Base-by-base conservation (phyloP, 139 green algal species). In the Nannochloris sp. region DNA sequence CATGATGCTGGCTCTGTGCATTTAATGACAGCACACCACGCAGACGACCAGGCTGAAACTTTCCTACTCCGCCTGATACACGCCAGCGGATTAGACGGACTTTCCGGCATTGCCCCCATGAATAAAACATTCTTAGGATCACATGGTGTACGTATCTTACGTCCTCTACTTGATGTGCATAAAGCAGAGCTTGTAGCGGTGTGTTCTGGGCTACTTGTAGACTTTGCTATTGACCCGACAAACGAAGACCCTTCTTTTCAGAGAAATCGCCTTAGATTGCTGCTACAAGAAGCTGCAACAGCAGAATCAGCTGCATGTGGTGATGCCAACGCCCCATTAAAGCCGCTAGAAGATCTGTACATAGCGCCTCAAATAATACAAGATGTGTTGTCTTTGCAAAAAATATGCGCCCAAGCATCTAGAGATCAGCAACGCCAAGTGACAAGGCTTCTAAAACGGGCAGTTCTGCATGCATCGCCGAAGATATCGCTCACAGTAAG, bases 31-130 rank as follows among this genome's bases (percentile, higher is more conserved):
- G 79, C 53, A 1, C 79, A 85, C 60, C 79, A 85, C 36, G 77
- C 66, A 60, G 75, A 74, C 32, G 76, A 85, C 57, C 78, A 86
- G 60, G 73, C 63, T 13, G 80, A 86, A 57, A 85, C 67, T 8
- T 68, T 86, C 8, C 47, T 85, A 35, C 71, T 86, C 55, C 74
- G 80, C 23, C 54, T 81, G 6, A 32, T 68, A 29, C 77, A 79
- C 24, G 79, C 61, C 31, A 81, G 65, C 45, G 80, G 80, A 27
- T 27, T 86, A 23, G 54, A 32, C 6, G 80, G 80, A n/a, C 68
- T 85, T 19, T 73, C 72, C 24, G 61, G 72, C 61, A 85, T 86
- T 60, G 36, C 13, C 6, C 23, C 15, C 23, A 9, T 56, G 15
- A 9, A 27, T 9, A 10, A 44, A 8, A 10, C 34, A 27, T 4